Conservation (phyloP, 805 yeast species). For the Zygoascus tannicola region DNA sequence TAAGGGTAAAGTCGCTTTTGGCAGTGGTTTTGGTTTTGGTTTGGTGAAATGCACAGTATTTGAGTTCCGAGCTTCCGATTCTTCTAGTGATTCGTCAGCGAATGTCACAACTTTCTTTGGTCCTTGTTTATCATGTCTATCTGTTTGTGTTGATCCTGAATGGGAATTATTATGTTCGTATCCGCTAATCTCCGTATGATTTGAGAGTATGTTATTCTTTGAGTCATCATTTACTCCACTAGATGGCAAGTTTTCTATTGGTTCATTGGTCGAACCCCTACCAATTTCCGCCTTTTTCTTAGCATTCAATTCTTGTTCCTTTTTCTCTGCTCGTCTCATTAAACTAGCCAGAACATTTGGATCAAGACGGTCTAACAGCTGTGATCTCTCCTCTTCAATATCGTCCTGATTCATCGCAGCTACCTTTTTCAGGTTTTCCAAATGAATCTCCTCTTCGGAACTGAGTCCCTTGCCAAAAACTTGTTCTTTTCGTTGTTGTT, state of each 20-base stretch:
- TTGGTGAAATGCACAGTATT: neutral
- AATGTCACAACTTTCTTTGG: neutral
- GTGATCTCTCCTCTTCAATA: slow-evolving; percentile 53
- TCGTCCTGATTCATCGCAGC: slow-evolving; percentile 58
- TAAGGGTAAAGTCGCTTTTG: neutral
- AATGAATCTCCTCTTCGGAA: slow-evolving; percentile 51
- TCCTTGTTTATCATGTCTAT: too few relatives aligned
- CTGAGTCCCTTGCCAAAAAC: slow-evolving; percentile 40
- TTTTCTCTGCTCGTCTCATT: slow-evolving; percentile 37
- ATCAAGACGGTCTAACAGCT: slow-evolving; percentile 55
- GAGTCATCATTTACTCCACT: neutral
- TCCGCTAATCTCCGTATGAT: too few relatives aligned
- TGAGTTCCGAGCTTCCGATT: slow-evolving; percentile 1
- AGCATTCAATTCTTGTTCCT: slow-evolving; percentile 23
- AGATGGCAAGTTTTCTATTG: neutral
- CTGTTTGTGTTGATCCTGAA: neutral
- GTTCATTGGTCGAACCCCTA: neutral
- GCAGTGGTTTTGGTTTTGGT: neutral
- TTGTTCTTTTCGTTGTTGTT: neutral
- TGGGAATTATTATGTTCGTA: neutral
- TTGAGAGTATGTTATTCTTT: too few relatives aligned
- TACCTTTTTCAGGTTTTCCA: slow-evolving; percentile 59
- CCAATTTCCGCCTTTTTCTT: neutral
- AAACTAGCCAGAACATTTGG: slow-evolving; percentile 50
- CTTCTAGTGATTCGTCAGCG: neutral